Base-by-base conservation (phyloP, 805 yeast genomes). In the Schizosaccharomyces cryophilus region DNA sequence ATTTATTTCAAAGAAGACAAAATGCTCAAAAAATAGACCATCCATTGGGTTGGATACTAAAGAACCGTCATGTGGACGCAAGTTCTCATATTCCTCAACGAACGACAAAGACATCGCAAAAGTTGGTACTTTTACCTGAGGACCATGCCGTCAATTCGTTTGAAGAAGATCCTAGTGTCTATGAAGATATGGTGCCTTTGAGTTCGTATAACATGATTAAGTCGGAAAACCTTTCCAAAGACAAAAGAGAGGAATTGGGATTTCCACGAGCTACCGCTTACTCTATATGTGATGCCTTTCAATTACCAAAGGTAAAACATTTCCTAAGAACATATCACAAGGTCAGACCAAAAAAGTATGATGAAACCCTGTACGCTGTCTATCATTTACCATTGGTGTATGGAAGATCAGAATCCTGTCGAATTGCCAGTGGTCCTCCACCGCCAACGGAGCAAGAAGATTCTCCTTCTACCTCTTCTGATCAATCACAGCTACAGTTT, bases 311-410 rank as follows among this genome's bases (percentile, higher is more conserved):
- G 5, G 80, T 87, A 1, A 76, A 83, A 0, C 75, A 77, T 55
- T 88, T 86, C 65, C 72, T 89, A 35, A 73, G 77, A 54, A 73
- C 78, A 6, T 75, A 82, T 55, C 97, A 89, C 70, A 82, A 83
- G 66, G 94, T 88, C 1, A 79, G 86, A 6, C 95, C 96, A 0
- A 74, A 96, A 64, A 69, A 84, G 35, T 89, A 89, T 66, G 96
- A 88, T 71, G 96, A 89, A 66, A 90, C 87, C 19, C 71, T 89
- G 30, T 89, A 88, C 67, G 89, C 85, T 9, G 95, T 95, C 0
- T 89, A 87, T 67, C 78, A 87, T 42, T 73, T 88, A 47, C 97
- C 96, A 0, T 73, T 88, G 35, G 73, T 87, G 2, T 93, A 95
- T 0, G 96, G 96, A 2, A 76, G 74, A 48, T 74, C 74, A 63